Conservation (phyloP, 2,329 filamentous ascomycete species). For the Xylariaceae sp. region DNA sequence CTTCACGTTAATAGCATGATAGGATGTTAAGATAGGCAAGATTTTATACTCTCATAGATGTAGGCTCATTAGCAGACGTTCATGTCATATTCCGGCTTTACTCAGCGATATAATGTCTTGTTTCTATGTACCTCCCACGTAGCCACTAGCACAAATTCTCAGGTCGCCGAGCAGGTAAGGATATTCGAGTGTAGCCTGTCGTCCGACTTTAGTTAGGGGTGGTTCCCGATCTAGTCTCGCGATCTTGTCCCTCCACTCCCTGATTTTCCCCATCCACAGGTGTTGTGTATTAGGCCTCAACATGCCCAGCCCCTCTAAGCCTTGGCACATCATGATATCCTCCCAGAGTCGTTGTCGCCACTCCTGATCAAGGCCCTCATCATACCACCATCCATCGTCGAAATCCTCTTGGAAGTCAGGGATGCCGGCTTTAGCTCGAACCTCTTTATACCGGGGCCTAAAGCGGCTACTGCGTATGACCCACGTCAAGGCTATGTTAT, state of each 20-base stretch:
- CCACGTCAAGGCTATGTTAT: constrained; percentile 15
- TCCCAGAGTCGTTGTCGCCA: constrained; percentile 24
- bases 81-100: too few species aligned
- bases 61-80: too few species aligned
- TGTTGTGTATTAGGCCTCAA: constrained; percentile 10
- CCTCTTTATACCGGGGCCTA: constrained; percentile 2
- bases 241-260: constrained; percentile 25
- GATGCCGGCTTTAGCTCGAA: constrained; percentile 12
- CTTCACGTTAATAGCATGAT: too few species aligned
- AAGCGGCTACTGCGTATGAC: constrained; percentile 18
- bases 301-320: constrained; percentile 26
- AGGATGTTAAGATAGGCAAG: too few species aligned
- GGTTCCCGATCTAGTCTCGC: constrained; percentile 18
- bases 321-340: constrained; percentile 29
- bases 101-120: too few species aligned
- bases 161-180: constrained; percentile 28
- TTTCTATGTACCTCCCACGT: too few species aligned
- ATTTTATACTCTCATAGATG: too few species aligned
- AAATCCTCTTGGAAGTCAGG: constrained; percentile 13
- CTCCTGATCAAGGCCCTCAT: background rate
- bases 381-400: constrained; percentile 1
- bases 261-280: constrained; percentile 19
- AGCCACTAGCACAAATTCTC: background rate
- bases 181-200: constrained; percentile 21
- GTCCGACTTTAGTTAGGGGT: background rate